A percentile compares a stretch with the other conserved stretches of the same genome.
These are phyloP conservation scores for Eragrostis tef DNA, from an alignment of 202 grass and related monocot genomes.

Conservation along the genomic window DNA sequence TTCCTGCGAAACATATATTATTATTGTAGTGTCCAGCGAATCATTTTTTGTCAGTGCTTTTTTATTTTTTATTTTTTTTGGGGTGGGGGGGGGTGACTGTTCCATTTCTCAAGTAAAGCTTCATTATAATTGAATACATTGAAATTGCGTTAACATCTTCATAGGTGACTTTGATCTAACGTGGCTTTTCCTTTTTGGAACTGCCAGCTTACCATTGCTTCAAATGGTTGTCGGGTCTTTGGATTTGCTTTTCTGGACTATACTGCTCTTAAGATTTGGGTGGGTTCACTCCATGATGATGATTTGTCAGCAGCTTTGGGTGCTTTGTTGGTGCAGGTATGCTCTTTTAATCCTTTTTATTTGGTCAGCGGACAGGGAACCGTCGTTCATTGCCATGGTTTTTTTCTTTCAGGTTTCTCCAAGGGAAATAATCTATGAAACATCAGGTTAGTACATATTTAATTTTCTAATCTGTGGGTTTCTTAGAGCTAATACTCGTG, in stretches of 20 bases:
- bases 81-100: background rate
- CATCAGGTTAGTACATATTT: conserved; percentile 67
- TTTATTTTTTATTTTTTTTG: conserved; percentile 24
- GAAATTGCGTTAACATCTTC: conserved; percentile 36
- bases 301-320: conserved; percentile 82
- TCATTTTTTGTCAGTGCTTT: background rate
- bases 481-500: conserved; percentile 30
- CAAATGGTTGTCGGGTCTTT: conserved; percentile 57
- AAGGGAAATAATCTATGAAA: conserved; percentile 93
- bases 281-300: conserved; percentile 82
- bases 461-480: conserved; percentile 32
- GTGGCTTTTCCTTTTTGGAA: conserved; percentile 5
- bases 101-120: background rate
- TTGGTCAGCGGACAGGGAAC: conserved; percentile 25
- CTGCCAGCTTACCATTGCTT: conserved; percentile 47
- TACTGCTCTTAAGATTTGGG: conserved; percentile 83
- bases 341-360: conserved; percentile 35
- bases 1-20: conserved; percentile 17
- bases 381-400: conserved; percentile 34
- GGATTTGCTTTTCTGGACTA: conserved; percentile 97
- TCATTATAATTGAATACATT: conserved; percentile 8
- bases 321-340: conserved; percentile 91
- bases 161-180: conserved; percentile 32
- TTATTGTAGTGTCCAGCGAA: background rate
- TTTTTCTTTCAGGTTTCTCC: conserved; percentile 76